Evolutionary conservation across 208 protist genomes (phyloP).

Genomic region (Leishmania turanica): DNA sequence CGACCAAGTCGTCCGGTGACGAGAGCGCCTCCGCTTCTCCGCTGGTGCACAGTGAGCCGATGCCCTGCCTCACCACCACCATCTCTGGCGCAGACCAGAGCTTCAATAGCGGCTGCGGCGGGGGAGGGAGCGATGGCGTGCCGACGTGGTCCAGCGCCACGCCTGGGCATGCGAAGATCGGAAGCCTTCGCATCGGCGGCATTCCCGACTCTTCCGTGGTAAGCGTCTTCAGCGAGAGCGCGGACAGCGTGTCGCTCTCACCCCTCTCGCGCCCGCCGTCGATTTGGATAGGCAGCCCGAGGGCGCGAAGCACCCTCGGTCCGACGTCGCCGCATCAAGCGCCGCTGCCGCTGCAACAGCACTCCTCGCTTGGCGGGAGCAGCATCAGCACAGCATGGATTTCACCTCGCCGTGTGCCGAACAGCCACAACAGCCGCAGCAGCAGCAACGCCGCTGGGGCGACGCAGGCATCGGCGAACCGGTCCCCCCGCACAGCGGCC

Average conservation of each 20-base stretch:
- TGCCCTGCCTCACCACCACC: not conserved
- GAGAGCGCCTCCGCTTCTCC: conserved; percentile 2
- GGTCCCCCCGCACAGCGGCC: not conserved
- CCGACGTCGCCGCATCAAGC: not conserved
- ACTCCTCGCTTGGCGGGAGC: not conserved
- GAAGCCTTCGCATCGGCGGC: not conserved
- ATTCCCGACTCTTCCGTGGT: not conserved
- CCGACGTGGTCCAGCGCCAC: not conserved
- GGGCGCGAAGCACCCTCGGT: conserved; percentile 9
- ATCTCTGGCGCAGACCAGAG: not conserved
- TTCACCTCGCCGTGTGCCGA: not conserved
- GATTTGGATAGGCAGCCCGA: conserved; percentile 13
- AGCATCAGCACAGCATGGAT: not conserved
- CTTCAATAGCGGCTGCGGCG: not conserved
- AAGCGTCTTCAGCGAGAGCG: conserved; percentile 20
- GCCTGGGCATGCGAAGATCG: not conserved
- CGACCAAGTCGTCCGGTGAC: too few relatives aligned
- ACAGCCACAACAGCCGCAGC: conserved; percentile 9
- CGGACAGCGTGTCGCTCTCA: conserved; percentile 39
- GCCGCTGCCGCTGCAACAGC: not conserved
- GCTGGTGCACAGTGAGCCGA: not conserved
- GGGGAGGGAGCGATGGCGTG: not conserved
- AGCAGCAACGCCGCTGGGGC: conserved; percentile 5
- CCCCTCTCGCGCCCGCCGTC: conserved; percentile 51
- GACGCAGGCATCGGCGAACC: not conserved